Percentiles rank a stretch among this genome's conserved stretches.
Conservation (phyloP, 352 stramenopile genomes). For the Aphanomyces euteiches region DNA sequence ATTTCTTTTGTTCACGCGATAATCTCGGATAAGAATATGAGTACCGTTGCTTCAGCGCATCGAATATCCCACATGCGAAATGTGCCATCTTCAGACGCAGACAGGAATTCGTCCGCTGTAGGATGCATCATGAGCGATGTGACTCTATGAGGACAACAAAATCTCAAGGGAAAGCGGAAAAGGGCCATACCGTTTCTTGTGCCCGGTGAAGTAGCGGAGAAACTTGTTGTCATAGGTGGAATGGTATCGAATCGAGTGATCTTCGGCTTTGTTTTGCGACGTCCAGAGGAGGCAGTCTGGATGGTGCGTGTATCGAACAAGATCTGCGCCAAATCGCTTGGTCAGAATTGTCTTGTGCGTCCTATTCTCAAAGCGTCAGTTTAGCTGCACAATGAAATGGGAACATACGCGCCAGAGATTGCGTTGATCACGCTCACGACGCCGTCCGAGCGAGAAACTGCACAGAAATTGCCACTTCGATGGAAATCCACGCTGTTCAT, state of each 20-base stretch:
- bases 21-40: background rate
- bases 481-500: slow-evolving; percentile 76
- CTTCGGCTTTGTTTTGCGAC: slow-evolving; percentile 63
- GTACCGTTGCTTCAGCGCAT: slow-evolving; percentile 54
- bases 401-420: slow-evolving; percentile 67
- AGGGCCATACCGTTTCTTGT: slow-evolving; percentile 54
- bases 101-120: slow-evolving; percentile 80
- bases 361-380: slow-evolving; percentile 32
- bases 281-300: slow-evolving; percentile 84
- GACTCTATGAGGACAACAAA: slow-evolving; percentile 41
- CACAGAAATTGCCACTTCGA: slow-evolving; percentile 68
- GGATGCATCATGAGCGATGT: slow-evolving; percentile 84
- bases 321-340: slow-evolving; percentile 77
- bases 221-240: slow-evolving; percentile 88
- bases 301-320: slow-evolving; percentile 78
- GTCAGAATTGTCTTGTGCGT: slow-evolving; percentile 82
- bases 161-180: background rate
- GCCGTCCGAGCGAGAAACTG: slow-evolving; percentile 70
- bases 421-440: slow-evolving; percentile 81
- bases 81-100: slow-evolving; percentile 68
- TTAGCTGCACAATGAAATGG: no score
- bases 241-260: slow-evolving; percentile 81
- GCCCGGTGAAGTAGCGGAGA: slow-evolving; percentile 79
- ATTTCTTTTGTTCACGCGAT: slow-evolving; percentile 34
- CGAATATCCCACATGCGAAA: slow-evolving; percentile 80